Base-by-base conservation (phyloP, 2,329 filamentous ascomycete species). In the Neofusicoccum umdonicola region DNA sequence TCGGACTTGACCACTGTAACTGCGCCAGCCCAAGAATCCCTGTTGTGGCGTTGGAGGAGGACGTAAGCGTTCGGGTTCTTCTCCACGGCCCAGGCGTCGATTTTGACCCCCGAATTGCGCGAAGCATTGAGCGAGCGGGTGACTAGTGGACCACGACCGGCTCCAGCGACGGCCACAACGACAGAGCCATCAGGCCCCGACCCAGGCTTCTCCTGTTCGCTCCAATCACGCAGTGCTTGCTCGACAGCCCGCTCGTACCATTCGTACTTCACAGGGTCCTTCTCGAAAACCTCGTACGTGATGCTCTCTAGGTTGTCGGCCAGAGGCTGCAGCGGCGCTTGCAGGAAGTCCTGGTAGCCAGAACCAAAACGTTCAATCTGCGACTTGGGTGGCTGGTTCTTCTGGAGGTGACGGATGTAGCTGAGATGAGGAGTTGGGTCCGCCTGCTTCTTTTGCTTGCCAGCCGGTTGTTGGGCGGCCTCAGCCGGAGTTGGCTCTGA, bases 21-120 rank as follows among this genome's bases (percentile, higher is more conserved):
- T 62, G 85, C 85, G 22, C 88, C 87, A 65, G 82, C 84, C 95
- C 95, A 99, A n/a, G 79, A 74, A 17, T 84, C 86, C 68, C 89
- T 84, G 73, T 98, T 98, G 73, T 96, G 92, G 27, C 91, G 86
- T 67, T 97, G 88, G 2, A 99, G 86, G 69, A 97, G 88, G 6
- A 99, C 93, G 74, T 94, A 98, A 0, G 95, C 95, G 73, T 99
- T 98, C 3, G 92, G 95, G 77, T 99, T 99, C 84, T 99, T 99
- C 79, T 99, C 95, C 3, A 99, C 87, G 0, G 92, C 95, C 88
- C 93, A 98, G 51, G 96, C 85, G 69, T 93, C 88, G 58, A 98
- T 90, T 19, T 87, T 83, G 3, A 97, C 89, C 1, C 89, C 89
- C 1, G 92, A 90, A 15, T 82, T 84, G 67, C 88, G 84, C 71